Conservation (phyloP, 306 rosid genomes). For the Phaseolus lunatus region DNA sequence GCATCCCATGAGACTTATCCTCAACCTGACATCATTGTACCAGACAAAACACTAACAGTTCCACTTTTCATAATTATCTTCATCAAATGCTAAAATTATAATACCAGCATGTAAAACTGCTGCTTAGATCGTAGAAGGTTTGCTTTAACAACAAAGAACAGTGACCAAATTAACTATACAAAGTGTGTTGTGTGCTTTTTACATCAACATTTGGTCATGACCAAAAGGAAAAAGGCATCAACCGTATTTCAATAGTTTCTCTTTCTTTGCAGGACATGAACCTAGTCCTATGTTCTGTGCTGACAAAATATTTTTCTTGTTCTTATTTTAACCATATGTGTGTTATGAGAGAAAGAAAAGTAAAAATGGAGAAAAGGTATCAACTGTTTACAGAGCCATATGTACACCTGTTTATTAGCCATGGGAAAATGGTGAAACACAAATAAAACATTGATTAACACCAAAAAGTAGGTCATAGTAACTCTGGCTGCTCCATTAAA, state of each 20-base stretch:
- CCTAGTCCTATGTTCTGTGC: background rate
- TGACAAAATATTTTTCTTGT: background rate
- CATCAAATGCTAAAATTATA: background rate
- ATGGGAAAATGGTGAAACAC: background rate
- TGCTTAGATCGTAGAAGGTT: background rate
- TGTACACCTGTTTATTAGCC: constrained; percentile 21
- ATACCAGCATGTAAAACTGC: background rate
- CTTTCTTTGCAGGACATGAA: constrained; percentile 19
- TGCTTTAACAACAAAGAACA: background rate
- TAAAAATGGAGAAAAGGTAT: background rate
- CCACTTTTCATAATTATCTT: constrained; percentile 4
- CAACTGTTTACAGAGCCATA: background rate
- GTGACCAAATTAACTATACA: constrained; percentile 26
- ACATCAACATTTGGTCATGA: constrained; percentile 15
- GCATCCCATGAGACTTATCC: constrained; percentile 41
- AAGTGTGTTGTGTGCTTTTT: constrained; percentile 12
- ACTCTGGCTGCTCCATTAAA: constrained; percentile 39
- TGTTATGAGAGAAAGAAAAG: background rate
- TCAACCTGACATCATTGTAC: constrained; percentile 38
- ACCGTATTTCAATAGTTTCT: background rate
- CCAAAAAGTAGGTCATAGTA: constrained; percentile 24
- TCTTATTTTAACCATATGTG: background rate
- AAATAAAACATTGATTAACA: constrained; percentile 38
- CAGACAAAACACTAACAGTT: constrained; percentile 23
- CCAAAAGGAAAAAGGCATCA: constrained; percentile 6